Base-by-base conservation (phyloP, 805 yeast species). In the Isabelozyma rhagii region DNA sequence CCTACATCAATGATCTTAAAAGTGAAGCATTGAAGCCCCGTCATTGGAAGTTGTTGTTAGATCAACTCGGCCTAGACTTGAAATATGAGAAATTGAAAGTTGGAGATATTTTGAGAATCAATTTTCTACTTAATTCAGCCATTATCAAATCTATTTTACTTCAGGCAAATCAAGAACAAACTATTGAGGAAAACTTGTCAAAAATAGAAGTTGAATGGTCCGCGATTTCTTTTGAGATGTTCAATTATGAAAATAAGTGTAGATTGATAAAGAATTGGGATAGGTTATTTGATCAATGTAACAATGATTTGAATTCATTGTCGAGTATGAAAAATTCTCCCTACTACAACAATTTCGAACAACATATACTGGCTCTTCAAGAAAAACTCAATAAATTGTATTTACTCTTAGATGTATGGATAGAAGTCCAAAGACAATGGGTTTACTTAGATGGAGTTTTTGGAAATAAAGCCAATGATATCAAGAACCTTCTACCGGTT, bases 371-470 rank as follows among this genome's bases (percentile, higher is more conserved):
- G 7, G 72, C 69, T 0, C 74, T 89, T 73, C 91, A 85, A 53
- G 70, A 69, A 0, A 79, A 74, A 48, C 60, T 93, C n/a, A 78
- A 77, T 43, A 56, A 61, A 0, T 56, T 89, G 1, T 76, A 75
- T 41, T 68, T 71, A 1, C 60, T 88, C 1, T 71, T 88, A 34
- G 89, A 84, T 53, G 59, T 66, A 0, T 91, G 97, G 96, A 77
- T 87, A 27, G 96, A 89, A 34, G 87, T 84, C 1, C 98, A 93
- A 64, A 72, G 85, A n/a, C 89, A 85, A 58, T 92, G 96, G 96
- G 80, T 89, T 1, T 90, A 93, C 61, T 71, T 92, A 18, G 85
- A 82, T 54, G 97, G 96, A 2, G 82, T 90, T 0, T 86, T 93
- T 59, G 84, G 81, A 4, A 69, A 75, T 0, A 50, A 55, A 15